These are phyloP conservation scores for Omphalea diandra DNA, from an alignment of 441 rosid genomes.

Conservation along the genomic window DNA sequence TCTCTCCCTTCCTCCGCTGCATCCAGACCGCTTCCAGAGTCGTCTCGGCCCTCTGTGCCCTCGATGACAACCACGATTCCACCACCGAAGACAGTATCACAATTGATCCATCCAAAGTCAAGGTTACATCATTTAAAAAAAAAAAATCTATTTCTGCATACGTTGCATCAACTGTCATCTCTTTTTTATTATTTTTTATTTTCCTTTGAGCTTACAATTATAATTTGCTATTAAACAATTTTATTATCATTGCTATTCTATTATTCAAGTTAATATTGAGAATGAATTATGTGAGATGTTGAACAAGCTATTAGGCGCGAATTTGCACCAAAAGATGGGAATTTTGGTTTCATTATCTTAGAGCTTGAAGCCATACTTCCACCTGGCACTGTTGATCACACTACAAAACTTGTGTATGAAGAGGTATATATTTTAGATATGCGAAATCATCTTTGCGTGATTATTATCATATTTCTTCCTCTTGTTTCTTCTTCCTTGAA, in stretches of 20 bases:
- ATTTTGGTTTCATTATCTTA: conserved; percentile 51
- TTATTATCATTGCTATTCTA: too few relatives aligned
- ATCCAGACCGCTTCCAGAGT: conserved; percentile 75
- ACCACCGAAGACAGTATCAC: conserved; percentile 36
- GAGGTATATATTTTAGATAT: conserved; percentile 49
- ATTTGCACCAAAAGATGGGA: conserved; percentile 63
- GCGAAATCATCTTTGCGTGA: background rate
- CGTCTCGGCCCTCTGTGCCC: conserved; percentile 58
- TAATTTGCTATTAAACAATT: background rate
- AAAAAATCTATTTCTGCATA: background rate
- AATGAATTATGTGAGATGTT: conserved; percentile 84
- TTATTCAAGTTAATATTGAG: conserved; percentile 71
- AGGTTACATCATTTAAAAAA: conserved; percentile 43
- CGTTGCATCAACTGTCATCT: background rate
- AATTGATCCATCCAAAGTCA: conserved; percentile 55
- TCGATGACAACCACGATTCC: conserved; percentile 30
- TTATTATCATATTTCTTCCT: background rate
- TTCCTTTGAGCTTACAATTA: background rate
- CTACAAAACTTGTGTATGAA: conserved; percentile 47
- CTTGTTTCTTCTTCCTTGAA: background rate
- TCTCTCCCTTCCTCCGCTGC: conserved; percentile 91
- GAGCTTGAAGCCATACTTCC: conserved; percentile 74
- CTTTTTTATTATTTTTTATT: background rate
- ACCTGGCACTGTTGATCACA: conserved; percentile 59
- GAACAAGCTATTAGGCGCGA: conserved; percentile 51